Conservation (phyloP, 1,284 basidiomycete genomes). For the Leccinum huronense region DNA sequence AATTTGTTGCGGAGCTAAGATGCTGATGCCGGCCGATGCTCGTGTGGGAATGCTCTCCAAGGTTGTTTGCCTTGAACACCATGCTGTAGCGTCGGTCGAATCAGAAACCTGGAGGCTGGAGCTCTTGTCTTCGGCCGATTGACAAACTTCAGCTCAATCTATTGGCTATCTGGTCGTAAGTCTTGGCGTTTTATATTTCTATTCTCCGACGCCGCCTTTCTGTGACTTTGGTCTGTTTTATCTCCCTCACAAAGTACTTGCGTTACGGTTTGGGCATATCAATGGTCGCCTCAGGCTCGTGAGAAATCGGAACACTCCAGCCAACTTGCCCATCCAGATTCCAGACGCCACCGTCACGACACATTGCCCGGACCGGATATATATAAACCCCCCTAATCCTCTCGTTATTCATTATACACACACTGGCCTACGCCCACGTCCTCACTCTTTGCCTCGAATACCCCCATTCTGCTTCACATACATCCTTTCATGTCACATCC, state of each 20-base stretch:
- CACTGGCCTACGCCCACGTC: background rate
- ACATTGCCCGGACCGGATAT: too few relatives aligned
- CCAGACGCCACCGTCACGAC: background rate
- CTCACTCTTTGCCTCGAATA: background rate
- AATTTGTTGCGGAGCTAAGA: conserved; percentile 2
- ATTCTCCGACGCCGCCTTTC: background rate
- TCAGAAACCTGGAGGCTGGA: background rate
- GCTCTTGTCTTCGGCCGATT: conserved; percentile 1
- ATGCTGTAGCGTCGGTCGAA: conserved; percentile 10
- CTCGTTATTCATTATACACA: background rate
- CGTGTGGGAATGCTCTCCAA: conserved; percentile 1
- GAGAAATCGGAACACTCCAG: background rate
- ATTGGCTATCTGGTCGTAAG: background rate
- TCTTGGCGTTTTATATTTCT: background rate
- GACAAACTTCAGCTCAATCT: too few relatives aligned
- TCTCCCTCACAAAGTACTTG: background rate
- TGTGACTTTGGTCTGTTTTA: background rate
- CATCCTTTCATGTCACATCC: conserved; percentile 14
- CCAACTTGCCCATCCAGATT: too few relatives aligned
- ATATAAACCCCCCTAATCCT: background rate
- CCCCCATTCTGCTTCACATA: background rate
- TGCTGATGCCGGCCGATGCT: background rate
- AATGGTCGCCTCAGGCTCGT: background rate
- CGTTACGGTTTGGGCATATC: background rate
- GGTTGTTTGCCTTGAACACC: background rate